Base-by-base conservation (phyloP, 2,329 filamentous ascomycete species). In the Neonectria sp. region DNA sequence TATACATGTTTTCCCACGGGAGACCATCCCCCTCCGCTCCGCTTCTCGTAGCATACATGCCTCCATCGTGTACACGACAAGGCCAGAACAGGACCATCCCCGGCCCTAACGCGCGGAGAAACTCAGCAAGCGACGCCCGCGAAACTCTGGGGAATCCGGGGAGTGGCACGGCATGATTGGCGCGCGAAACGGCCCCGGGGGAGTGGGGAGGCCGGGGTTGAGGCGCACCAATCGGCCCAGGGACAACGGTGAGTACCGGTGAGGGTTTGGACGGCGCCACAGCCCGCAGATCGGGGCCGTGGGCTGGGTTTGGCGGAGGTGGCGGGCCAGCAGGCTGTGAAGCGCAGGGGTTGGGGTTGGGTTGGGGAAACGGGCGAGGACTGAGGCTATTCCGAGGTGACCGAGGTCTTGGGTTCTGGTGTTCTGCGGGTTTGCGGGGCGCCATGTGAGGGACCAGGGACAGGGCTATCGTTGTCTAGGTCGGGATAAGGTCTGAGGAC, bases 191-290 rank as follows among this genome's bases (percentile, higher is more conserved):
- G 57, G 40, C 3, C n/a, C 31, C 51, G 33, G 29, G 31, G 51
- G n/a, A 31, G 29, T 17, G 24, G 24, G 25, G 25, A 27, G 24
- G 24, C 49, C 48, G 52, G 53, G 57, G 35, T 60, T 48, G 51
- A 65, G 51, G 63, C 63, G 63, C 63, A 60, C 63, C 63, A 65
- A 65, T 65, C 63, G 52, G 63, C 29, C 63, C 15, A 35, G 37
- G 27, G 21, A 21, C 57, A 43, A 27, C 40, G 63, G 33, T 51
- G 43, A 60, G 56, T 48, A 43, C 63, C 56, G 57, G 46, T 12
- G 17, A 27, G 8, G 25, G 45, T 31, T 29, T 59, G 37, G 43
- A 59, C 53, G 48, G 55, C 48, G 45, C 45, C 29, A 37, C 24
- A 37, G 40, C 21, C 21, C 21, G 21, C 21, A 21, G 21, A 21